A percentile compares a stretch with the other conserved stretches of the same genome.
Evolutionary conservation across 139 green algal species (phyloP).

Genomic region (Micractinium sp.): DNA sequence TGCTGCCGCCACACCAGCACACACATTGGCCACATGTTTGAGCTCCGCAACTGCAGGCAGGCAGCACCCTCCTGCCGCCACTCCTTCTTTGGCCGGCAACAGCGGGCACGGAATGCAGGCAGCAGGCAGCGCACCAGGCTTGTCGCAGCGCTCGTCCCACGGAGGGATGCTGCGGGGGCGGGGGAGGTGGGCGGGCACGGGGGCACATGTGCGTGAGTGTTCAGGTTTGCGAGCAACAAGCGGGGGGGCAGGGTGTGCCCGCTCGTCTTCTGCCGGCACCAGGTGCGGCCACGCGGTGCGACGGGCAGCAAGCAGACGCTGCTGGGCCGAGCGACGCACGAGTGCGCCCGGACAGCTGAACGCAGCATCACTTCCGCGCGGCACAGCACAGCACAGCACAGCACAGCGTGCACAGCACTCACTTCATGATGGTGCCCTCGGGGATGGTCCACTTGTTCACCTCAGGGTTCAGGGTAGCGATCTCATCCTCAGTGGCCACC

Average conservation of each 20-base stretch:
- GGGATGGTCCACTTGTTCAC: constrained; percentile 22
- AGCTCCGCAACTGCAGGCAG: not conserved
- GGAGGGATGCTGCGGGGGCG: constrained; percentile 14
- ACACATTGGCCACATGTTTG: too few species aligned
- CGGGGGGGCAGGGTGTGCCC: too few species aligned
- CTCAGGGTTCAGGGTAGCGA: not conserved
- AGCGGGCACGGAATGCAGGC: too few species aligned
- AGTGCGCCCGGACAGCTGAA: too few species aligned
- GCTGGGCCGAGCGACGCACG: too few species aligned
- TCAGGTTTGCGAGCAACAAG: too few species aligned
- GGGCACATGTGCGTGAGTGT: not conserved
- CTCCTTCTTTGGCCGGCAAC: not conserved
- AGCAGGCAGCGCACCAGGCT: not conserved
- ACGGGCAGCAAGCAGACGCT: too few species aligned
- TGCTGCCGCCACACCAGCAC: too few species aligned
- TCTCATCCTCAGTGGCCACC: not conserved
- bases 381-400: not conserved
- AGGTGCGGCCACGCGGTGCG: too few species aligned
- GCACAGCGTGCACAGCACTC: not conserved
- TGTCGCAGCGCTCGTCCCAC: constrained; percentile 29
- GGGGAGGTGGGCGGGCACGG: not conserved
- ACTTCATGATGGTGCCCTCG: constrained; percentile 25
- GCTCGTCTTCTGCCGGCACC: too few species aligned
- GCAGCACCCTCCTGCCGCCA: not conserved
- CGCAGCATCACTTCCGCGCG: too few species aligned